These are phyloP conservation scores for Hypsizygus marmoreus DNA, from an alignment of 768 basidiomycete species.

Conservation along the genomic window DNA sequence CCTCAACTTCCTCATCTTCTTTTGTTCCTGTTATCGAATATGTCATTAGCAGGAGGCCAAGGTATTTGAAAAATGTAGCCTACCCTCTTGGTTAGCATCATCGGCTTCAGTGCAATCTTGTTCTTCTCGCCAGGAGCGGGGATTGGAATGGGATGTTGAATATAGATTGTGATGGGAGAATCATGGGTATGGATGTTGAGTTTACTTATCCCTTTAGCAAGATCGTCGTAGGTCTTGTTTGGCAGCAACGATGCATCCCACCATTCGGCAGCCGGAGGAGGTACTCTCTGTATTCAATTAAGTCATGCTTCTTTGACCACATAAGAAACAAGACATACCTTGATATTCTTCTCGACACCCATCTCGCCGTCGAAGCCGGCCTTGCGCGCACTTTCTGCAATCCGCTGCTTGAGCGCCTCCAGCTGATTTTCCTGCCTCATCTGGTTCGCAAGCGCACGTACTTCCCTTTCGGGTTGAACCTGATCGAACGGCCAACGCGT, in stretches of 20 bases:
- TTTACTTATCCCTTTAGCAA: constrained; percentile 54
- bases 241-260: constrained; percentile 92
- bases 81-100: constrained; percentile 93
- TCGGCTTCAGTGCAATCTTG: constrained; percentile 72
- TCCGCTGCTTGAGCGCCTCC: constrained; percentile 89
- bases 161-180: constrained; percentile 85
- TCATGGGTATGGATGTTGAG: constrained; percentile 66
- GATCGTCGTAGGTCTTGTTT: constrained; percentile 76
- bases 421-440: constrained; percentile 76
- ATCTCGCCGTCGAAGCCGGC: constrained; percentile 95
- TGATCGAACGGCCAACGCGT: constrained; percentile 67
- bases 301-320: background rate
- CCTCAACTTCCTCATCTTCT: constrained; percentile 93
- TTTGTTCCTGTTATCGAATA: constrained; percentile 66
- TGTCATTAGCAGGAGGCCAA: background rate
- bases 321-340: constrained; percentile 49
- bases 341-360: constrained; percentile 86
- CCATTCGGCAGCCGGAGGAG: constrained; percentile 94
- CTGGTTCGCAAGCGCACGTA: constrained; percentile 78
- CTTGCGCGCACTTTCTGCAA: constrained; percentile 90
- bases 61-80: background rate
- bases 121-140: constrained; percentile 88
- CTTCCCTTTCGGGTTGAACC: constrained; percentile 93
- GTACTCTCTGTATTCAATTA: constrained; percentile 55
- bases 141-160: constrained; percentile 97